Conservation (phyloP, 192 early-diverging fungal species). For the Bifiguratus adelaidae region DNA sequence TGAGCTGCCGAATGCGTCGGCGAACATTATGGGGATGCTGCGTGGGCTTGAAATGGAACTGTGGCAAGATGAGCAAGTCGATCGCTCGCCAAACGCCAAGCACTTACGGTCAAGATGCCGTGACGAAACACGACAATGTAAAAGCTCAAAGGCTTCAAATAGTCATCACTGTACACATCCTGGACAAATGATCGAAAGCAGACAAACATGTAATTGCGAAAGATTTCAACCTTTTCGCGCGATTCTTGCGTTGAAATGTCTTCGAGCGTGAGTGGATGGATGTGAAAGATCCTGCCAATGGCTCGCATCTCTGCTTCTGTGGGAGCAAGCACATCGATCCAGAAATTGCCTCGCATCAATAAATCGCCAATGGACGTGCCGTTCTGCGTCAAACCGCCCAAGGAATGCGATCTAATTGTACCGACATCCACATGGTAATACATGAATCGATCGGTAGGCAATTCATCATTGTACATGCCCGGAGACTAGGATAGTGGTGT, state of each 20-base stretch:
- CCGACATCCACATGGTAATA: slow-evolving; percentile 56
- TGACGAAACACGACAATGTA: slow-evolving; percentile 62
- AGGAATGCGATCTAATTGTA: slow-evolving; percentile 38
- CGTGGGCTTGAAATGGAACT: slow-evolving; percentile 51
- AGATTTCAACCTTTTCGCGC: slow-evolving; percentile 91
- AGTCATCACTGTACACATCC: slow-evolving; percentile 48
- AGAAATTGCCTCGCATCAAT: slow-evolving; percentile 34
- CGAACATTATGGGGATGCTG: slow-evolving; percentile 54
- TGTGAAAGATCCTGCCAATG: slow-evolving; percentile 48
- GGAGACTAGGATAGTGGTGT: neutral
- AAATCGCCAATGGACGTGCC: slow-evolving; percentile 17
- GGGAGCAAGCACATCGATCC: slow-evolving; percentile 55
- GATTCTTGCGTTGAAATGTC: slow-evolving; percentile 84
- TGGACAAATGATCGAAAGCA: slow-evolving; percentile 73
- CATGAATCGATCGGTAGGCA: slow-evolving; percentile 32
- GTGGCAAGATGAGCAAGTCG: neutral
- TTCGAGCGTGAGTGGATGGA: slow-evolving; percentile 77
- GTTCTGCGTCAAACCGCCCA: slow-evolving; percentile 39
- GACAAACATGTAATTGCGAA: slow-evolving; percentile 85
- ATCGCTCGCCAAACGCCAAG: neutral
- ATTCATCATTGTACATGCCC: neutral
- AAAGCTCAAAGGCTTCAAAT: slow-evolving; percentile 54
- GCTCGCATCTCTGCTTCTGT: slow-evolving; percentile 42
- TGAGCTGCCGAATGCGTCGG: slow-evolving; percentile 48
- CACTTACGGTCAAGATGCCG: slow-evolving; percentile 54